These are phyloP conservation scores for Termitomyces heimii DNA, from an alignment of 768 basidiomycete species.

Conservation along the genomic window DNA sequence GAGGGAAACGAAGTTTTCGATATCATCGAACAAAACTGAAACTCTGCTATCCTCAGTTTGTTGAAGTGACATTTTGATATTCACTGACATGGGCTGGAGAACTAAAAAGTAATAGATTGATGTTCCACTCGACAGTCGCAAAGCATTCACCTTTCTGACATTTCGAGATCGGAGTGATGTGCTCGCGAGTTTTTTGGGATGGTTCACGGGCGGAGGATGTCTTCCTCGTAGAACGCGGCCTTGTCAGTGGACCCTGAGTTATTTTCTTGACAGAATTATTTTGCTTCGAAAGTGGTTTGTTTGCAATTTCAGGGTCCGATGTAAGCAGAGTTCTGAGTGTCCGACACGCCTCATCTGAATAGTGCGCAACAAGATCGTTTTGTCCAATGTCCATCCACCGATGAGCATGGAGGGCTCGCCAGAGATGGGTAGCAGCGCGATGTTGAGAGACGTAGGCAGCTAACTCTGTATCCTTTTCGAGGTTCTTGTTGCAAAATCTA, in stretches of 20 bases:
- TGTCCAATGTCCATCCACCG: conserved; percentile 39
- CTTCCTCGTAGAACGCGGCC: conserved; percentile 11
- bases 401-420: conserved; percentile 69
- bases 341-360: conserved; percentile 47
- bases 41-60: conserved; percentile 12
- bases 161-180: conserved; percentile 41
- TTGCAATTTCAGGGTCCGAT: conserved; percentile 14
- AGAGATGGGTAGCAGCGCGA: conserved; percentile 51
- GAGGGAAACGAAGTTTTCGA: conserved; percentile 37
- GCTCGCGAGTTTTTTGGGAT: conserved; percentile 6
- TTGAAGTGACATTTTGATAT: conserved; percentile 22
- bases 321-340: conserved; percentile 35
- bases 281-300: conserved; percentile 21
- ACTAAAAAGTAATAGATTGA: conserved; percentile 14
- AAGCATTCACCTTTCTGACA: conserved; percentile 26
- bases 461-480: conserved; percentile 29
- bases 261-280: conserved; percentile 14
- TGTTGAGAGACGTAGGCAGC: conserved; percentile 38
- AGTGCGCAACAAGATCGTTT: conserved; percentile 38
- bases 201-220: conserved; percentile 13
- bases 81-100: conserved; percentile 24
- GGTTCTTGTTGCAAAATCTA: conserved; percentile 17
- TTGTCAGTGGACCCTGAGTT: conserved; percentile 2
- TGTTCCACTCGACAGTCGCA: not conserved
- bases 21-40: conserved; percentile 28